Conservation (phyloP, 2,329 filamentous ascomycete genomes). For the Apiospora marii region DNA sequence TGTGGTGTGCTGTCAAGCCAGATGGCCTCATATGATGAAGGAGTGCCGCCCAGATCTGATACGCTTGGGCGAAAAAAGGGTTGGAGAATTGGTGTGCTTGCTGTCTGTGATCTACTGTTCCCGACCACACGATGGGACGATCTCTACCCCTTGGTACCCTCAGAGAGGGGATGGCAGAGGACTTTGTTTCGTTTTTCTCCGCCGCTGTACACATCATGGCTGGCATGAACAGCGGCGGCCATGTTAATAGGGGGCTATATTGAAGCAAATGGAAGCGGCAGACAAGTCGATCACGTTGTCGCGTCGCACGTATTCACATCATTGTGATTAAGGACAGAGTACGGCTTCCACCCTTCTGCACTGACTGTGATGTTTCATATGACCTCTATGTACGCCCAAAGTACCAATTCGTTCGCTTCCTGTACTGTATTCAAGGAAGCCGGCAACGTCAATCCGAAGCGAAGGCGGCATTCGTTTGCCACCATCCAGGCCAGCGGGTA, state of each 20-base stretch:
- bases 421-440: background rate
- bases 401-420: background rate
- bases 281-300: background rate
- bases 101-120: background rate
- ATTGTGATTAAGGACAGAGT: background rate
- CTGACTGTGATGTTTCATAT: background rate
- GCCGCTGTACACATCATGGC: background rate
- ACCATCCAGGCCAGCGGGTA: background rate
- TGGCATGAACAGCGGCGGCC: background rate
- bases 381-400: background rate
- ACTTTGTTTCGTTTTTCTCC: background rate
- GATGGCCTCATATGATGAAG: background rate
- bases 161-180: background rate
- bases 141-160: background rate
- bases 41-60: background rate
- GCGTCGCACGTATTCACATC: background rate
- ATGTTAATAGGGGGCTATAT: background rate
- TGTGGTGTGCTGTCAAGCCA: background rate
- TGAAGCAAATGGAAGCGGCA: background rate
- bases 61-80: background rate
- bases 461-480: background rate
- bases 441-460: background rate
- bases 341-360: background rate
- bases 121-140: conserved; percentile 4
- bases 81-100: background rate